Percentiles rank a stretch among this genome's conserved stretches.
Evolutionary conservation across 2,329 filamentous ascomycete species (phyloP).

Genomic region (Elsinoe australis): DNA sequence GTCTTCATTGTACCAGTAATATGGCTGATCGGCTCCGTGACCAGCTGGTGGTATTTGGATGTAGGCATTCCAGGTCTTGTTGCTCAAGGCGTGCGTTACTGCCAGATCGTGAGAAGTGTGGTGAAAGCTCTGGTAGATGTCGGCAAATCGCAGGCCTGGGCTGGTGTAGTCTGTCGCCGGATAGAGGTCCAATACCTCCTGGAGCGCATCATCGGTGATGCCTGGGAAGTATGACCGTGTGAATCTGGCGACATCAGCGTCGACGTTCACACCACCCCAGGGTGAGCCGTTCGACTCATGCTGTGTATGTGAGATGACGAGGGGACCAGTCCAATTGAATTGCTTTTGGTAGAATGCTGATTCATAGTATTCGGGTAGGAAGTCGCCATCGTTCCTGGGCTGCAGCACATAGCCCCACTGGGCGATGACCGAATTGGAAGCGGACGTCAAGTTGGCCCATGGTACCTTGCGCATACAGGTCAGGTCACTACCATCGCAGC

Average conservation of each 20-base stretch:
- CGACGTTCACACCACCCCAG: slow-evolving; percentile 29
- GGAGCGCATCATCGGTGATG: slow-evolving; percentile 30
- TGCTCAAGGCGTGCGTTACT: slow-evolving; percentile 30
- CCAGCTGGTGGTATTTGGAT: slow-evolving; percentile 29
- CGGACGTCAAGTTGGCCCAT: slow-evolving; percentile 28
- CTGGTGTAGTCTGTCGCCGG: slow-evolving; percentile 31
- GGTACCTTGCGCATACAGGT: slow-evolving; percentile 29
- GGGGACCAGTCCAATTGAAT: slow-evolving; percentile 33
- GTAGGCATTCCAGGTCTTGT: slow-evolving; percentile 34
- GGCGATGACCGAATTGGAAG: slow-evolving; percentile 24
- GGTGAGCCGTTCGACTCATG: slow-evolving; percentile 31
- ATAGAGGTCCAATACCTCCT: slow-evolving; percentile 29
- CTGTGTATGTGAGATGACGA: slow-evolving; percentile 32
- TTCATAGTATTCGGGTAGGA: slow-evolving; percentile 34
- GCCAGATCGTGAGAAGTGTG: slow-evolving; percentile 32
- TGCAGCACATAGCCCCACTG: slow-evolving; percentile 32
- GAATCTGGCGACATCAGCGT: slow-evolving; percentile 29
- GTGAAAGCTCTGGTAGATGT: slow-evolving; percentile 34
- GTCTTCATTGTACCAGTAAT: slow-evolving; percentile 31
- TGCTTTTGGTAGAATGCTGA: slow-evolving; percentile 32
- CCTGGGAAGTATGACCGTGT: slow-evolving; percentile 31
- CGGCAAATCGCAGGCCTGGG: slow-evolving; percentile 31
- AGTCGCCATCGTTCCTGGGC: slow-evolving; percentile 33
- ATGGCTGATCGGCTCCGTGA: slow-evolving; percentile 34
- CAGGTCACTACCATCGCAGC: slow-evolving; percentile 27